Base-by-base conservation (phyloP, 176 grass and related monocot species). In the Carex myosuroides region DNA sequence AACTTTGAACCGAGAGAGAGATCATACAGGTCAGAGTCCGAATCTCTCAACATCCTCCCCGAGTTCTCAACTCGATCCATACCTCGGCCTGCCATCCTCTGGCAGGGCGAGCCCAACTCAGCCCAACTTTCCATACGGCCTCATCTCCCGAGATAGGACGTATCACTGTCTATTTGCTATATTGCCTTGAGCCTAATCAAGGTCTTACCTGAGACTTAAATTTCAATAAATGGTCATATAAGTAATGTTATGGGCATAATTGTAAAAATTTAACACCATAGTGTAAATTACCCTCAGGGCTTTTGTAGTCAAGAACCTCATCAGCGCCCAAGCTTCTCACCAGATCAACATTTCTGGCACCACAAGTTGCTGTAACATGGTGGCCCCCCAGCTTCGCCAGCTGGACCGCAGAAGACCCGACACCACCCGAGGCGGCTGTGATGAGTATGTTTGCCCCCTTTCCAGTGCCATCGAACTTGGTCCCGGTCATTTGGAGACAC, bases 381-480 rank as follows among this genome's bases (percentile, higher is more conserved):
- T 66, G 33, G 9, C 62, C 62, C 5, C 60, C 80, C n/a, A 82
- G 37, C n/a, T 82, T 82, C 2, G 80, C 80, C 80, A 85, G 61
- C 63, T 85, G 82, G 61, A 88, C 72, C 0, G 87, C 63, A 7
- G 80, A 85, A 3, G 71, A 35, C 30, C 82, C 82, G 13, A 85
- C 60, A 1, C 87, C 82, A 11, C 72, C 87, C 17, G 73, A 82
- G 56, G 80, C 80, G 10, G 53, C 72, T 8, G 84, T 86, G 52
- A 86, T 2, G 2, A 86, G 37, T 41, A 87, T 18, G 55, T 87
- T 87, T 21, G 61, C 22, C 2, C 13, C 13, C 59, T 97, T 83
- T 32, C 91, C 72, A 3, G 89, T 88, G 55, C 91, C 86, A 4
- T 93, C 81, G 0, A 97, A 93, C 71, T 91, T 91, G 26, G 91